Evolutionary conservation across 2,329 filamentous ascomycete genomes (phyloP).

Genomic region (Xylaria arbuscula): DNA sequence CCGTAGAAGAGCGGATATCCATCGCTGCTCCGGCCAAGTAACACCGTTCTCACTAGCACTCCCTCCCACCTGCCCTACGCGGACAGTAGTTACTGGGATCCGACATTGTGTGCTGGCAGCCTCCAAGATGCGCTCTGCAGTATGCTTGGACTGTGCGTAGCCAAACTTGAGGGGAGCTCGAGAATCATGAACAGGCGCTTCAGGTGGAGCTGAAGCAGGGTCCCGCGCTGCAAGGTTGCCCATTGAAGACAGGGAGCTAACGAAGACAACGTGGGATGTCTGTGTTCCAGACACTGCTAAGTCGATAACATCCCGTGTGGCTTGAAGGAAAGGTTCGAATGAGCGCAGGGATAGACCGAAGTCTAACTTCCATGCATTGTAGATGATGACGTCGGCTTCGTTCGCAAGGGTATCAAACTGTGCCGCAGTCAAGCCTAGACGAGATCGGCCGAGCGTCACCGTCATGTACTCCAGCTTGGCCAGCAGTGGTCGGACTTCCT

Average conservation of each 20-base stretch:
- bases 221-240: too few species aligned
- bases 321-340: not conserved
- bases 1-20: slow-evolving; percentile 41
- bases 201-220: too few species aligned
- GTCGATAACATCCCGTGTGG: not conserved
- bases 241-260: not conserved
- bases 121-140: slow-evolving; percentile 38
- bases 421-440: too few species aligned
- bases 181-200: not conserved
- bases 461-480: not conserved
- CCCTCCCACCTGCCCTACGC: slow-evolving; percentile 41
- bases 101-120: slow-evolving; percentile 21
- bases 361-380: not conserved
- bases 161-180: not conserved
- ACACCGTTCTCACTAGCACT: not conserved
- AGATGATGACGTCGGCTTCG: not conserved
- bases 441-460: not conserved
- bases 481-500: not conserved
- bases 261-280: not conserved
- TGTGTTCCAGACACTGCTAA: not conserved
- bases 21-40: slow-evolving; percentile 41
- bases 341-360: not conserved
- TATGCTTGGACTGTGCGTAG: not conserved
- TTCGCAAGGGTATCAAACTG: not conserved
- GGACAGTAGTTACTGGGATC: slow-evolving; percentile 39